A percentile compares a stretch with the other conserved stretches of the same genome.
These are phyloP conservation scores for Phytophthora citricola DNA, from an alignment of 352 stramenopile species.

Conservation along the genomic window DNA sequence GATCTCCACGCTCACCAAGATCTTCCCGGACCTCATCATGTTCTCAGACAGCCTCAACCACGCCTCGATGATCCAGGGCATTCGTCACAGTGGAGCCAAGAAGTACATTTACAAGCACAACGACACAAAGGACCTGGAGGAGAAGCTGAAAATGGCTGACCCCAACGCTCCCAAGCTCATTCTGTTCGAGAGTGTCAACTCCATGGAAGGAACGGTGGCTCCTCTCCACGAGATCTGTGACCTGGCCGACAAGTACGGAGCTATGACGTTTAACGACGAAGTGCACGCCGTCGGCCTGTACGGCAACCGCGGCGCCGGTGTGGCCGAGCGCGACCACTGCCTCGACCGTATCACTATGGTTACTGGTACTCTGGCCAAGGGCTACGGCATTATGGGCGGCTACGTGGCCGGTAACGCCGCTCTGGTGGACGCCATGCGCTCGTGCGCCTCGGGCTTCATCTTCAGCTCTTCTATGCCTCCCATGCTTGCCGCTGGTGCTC, in stretches of 20 bases:
- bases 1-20: conserved; percentile 90
- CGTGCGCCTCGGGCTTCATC: conserved; percentile 88
- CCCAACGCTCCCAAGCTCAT: conserved; percentile 84
- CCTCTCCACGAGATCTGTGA: conserved; percentile 88
- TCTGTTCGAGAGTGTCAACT: conserved; percentile 90
- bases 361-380: conserved; percentile 91
- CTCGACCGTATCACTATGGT: conserved; percentile 91
- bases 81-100: conserved; percentile 77
- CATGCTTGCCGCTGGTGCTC: conserved; percentile 82
- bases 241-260: conserved; percentile 90
- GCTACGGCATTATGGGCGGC: conserved; percentile 92
- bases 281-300: conserved; percentile 92
- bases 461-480: conserved; percentile 92
- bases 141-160: conserved; percentile 77
- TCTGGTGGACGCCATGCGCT: conserved; percentile 90
- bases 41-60: conserved; percentile 93
- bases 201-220: conserved; percentile 88
- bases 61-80: conserved; percentile 90
- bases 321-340: conserved; percentile 89
- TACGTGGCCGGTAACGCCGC: conserved; percentile 89
- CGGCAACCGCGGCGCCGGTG: conserved; percentile 83
- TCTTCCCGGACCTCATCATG: conserved; percentile 91
- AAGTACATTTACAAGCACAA: conserved; percentile 92
- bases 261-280: conserved; percentile 93
- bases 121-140: conserved; percentile 79